A percentile compares a stretch with the other conserved stretches of the same genome.
Evolutionary conservation across 805 yeast species (phyloP).

Genomic region (Wickerhamiella kazuoi): DNA sequence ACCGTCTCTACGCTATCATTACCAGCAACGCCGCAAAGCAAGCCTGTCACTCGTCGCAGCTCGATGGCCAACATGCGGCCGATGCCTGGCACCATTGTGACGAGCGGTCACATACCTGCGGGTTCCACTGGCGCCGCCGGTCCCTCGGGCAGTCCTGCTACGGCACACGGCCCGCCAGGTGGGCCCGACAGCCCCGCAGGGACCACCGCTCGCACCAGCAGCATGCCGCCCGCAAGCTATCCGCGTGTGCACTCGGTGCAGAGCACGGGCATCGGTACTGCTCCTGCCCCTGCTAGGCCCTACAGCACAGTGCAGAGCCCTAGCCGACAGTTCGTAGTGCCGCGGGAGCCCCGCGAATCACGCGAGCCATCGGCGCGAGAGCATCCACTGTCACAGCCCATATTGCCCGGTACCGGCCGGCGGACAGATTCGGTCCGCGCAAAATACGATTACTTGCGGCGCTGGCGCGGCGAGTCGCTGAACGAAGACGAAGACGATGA

Average conservation of each 20-base stretch:
- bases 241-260: neutral
- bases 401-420: neutral
- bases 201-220: neutral
- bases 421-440: constrained; percentile 14
- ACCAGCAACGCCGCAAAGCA: constrained; percentile 1
- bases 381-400: too few species aligned
- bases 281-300: neutral
- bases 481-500: constrained; percentile 26
- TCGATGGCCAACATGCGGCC: neutral
- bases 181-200: neutral
- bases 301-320: neutral
- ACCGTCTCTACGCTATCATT: constrained; percentile 9
- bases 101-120: neutral
- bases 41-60: neutral
- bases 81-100: neutral
- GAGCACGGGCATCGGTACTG: neutral
- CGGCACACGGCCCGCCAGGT: neutral
- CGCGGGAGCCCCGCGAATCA: neutral
- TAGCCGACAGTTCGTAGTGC: neutral
- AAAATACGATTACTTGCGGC: constrained; percentile 13
- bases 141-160: neutral
- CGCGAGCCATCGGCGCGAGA: neutral
- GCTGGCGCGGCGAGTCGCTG: constrained; percentile 10
- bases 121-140: neutral
- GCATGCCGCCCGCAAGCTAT: neutral